Percentiles rank a stretch among this genome's conserved stretches.
These are phyloP conservation scores for Lyophyllum atratum DNA, from an alignment of 768 basidiomycete species.

Conservation along the genomic window DNA sequence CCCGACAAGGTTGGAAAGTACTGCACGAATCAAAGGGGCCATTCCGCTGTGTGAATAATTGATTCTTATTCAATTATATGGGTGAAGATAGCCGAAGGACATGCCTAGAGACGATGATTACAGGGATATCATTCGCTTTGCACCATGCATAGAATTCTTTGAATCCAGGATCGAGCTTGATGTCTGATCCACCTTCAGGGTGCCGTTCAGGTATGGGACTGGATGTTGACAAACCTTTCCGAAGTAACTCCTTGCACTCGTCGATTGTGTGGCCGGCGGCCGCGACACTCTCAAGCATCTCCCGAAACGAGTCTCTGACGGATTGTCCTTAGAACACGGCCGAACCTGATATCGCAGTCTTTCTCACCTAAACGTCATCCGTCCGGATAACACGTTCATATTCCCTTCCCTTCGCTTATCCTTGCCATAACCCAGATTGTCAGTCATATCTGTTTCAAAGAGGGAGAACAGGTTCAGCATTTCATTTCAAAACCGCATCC, in stretches of 20 bases:
- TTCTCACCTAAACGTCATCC: conserved; percentile 66
- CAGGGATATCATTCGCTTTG: conserved; percentile 75
- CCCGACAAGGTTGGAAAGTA: conserved; percentile 81
- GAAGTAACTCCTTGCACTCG: conserved; percentile 78
- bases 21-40: conserved; percentile 90
- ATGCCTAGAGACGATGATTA: conserved; percentile 92
- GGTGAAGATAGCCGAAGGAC: conserved; percentile 3
- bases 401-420: conserved; percentile 76
- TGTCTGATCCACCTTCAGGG: conserved; percentile 51
- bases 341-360: conserved; percentile 14
- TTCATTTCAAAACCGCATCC: not conserved
- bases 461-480: not conserved
- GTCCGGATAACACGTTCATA: conserved; percentile 66
- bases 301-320: conserved; percentile 79
- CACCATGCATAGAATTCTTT: conserved; percentile 87
- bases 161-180: conserved; percentile 87
- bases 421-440: conserved; percentile 85
- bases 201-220: conserved; percentile 1
- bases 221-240: conserved; percentile 52
- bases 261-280: conserved; percentile 79
- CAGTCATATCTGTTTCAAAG: conserved; percentile 72
- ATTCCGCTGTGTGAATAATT: conserved; percentile 63
- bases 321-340: not conserved
- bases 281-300: conserved; percentile 82
- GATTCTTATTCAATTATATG: not conserved